phyloP scores from a whole-genome alignment of 2,329 filamentous ascomycete species.

The Aspergillus quadricinctus region DNA sequence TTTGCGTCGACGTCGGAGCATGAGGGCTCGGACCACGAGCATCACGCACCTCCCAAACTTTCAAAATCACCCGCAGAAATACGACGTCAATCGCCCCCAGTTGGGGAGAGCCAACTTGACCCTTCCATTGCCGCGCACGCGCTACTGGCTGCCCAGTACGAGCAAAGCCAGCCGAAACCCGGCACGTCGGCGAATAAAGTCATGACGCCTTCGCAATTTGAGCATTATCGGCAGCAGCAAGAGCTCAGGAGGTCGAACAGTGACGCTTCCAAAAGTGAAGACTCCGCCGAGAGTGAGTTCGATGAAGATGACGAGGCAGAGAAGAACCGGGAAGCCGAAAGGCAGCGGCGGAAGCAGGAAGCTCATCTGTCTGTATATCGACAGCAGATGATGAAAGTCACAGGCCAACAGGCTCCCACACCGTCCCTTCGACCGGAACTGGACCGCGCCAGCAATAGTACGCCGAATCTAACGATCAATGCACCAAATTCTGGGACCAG shows the following conservation, averaged over 20 bases:
- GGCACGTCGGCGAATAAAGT: conserved; percentile 61
- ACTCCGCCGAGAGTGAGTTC: conserved; percentile 59
- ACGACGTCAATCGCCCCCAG: not conserved
- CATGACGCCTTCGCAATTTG: conserved; percentile 87
- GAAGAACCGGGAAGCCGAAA: conserved; percentile 66
- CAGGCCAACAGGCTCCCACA: conserved; percentile 61
- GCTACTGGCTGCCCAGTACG: conserved; percentile 44
- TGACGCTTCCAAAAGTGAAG: conserved; percentile 46
- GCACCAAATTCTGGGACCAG: conserved; percentile 34
- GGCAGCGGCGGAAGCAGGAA: conserved; percentile 80
- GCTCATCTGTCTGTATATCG: conserved; percentile 85
- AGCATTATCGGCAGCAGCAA: conserved; percentile 65
- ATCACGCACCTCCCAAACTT: conserved; percentile 15
- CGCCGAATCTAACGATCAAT: conserved; percentile 53
- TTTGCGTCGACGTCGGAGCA: conserved; percentile 13
- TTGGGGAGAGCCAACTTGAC: conserved; percentile 17
- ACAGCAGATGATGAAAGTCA: conserved; percentile 96
- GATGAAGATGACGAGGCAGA: conserved; percentile 77
- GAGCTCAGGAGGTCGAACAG: conserved; percentile 64
- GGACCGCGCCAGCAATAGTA: conserved; percentile 55
- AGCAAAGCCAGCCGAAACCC: conserved; percentile 32
- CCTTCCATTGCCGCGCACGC: conserved; percentile 39
- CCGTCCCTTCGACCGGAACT: conserved; percentile 52
- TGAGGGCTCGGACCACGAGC: conserved; percentile 18
- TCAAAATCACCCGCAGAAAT: conserved; percentile 12